A percentile compares a stretch with the other conserved stretches of the same genome.
Conservation (phyloP, 139 green algal species). For the Prasinococcaceae sp. region DNA sequence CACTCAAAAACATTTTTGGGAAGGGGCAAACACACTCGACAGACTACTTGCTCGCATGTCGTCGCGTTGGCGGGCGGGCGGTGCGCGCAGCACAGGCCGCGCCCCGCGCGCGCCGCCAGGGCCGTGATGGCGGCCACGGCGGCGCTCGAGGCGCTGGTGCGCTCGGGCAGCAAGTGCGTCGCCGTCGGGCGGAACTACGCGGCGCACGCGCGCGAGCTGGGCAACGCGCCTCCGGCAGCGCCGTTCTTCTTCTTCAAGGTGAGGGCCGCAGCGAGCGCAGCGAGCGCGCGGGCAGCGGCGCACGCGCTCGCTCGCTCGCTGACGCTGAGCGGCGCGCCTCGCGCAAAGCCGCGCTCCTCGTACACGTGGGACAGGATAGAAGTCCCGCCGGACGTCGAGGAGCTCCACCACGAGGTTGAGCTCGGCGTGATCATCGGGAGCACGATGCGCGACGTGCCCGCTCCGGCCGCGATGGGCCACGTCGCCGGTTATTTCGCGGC, state of each 20-base stretch:
- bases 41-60: no score
- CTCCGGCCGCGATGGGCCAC: background rate
- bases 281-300: no score
- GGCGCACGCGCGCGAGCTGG: slow-evolving; percentile 7
- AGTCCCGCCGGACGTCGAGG: background rate
- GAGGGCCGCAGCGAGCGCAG: no score
- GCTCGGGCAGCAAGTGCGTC: slow-evolving; percentile 1
- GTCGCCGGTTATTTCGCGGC: background rate
- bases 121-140: no score
- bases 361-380: background rate
- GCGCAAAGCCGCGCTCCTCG: slow-evolving; percentile 5
- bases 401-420: slow-evolving; percentile 5
- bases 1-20: no score
- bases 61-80: no score
- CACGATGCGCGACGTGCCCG: background rate
- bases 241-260: no score
- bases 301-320: no score
- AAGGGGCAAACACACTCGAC: no score
- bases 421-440: slow-evolving; percentile 6
- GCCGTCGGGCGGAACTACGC: slow-evolving; percentile 5
- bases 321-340: no score
- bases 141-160: background rate
- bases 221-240: background rate
- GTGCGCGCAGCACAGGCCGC: no score
- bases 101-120: no score